Percentiles rank a stretch among this genome's conserved stretches.
Evolutionary conservation across 116 monocot genomes (phyloP).

Genomic region (Cymodocea nodosa): DNA sequence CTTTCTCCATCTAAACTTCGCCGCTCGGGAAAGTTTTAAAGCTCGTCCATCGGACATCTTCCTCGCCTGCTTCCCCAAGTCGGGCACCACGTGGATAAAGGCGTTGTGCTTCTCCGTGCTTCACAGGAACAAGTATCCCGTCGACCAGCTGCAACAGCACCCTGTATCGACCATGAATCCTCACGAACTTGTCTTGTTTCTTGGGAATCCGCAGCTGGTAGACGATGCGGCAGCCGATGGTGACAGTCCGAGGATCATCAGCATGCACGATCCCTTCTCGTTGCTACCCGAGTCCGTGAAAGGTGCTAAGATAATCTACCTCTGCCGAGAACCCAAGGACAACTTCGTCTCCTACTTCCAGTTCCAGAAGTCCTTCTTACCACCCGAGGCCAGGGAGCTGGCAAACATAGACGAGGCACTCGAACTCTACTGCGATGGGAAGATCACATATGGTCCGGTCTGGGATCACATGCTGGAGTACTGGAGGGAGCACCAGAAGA

Average conservation of each 20-base stretch:
- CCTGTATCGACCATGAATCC: constrained; percentile 1
- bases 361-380: background rate
- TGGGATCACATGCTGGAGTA: constrained; percentile 40
- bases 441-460: constrained; percentile 8
- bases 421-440: constrained; percentile 17
- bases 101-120: constrained; percentile 18
- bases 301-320: constrained; percentile 18
- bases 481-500: constrained; percentile 16
- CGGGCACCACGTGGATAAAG: constrained; percentile 32
- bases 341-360: constrained; percentile 23
- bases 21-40: background rate
- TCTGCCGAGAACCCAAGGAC: constrained; percentile 37
- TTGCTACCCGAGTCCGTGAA: constrained; percentile 21
- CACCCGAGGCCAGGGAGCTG: no score
- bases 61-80: constrained; percentile 8
- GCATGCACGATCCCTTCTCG: constrained; percentile 19
- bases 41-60: constrained; percentile 11
- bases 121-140: background rate
- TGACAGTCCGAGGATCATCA: constrained; percentile 11
- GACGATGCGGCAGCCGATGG: background rate
- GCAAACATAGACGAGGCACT: constrained; percentile 3
- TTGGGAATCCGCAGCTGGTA: background rate
- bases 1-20: background rate
- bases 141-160: background rate
- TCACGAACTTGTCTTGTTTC: background rate